A percentile compares a stretch with the other conserved stretches of the same genome.
These are phyloP conservation scores for Glycine latifolia DNA, from an alignment of 306 rosid species.

Conservation along the genomic window DNA sequence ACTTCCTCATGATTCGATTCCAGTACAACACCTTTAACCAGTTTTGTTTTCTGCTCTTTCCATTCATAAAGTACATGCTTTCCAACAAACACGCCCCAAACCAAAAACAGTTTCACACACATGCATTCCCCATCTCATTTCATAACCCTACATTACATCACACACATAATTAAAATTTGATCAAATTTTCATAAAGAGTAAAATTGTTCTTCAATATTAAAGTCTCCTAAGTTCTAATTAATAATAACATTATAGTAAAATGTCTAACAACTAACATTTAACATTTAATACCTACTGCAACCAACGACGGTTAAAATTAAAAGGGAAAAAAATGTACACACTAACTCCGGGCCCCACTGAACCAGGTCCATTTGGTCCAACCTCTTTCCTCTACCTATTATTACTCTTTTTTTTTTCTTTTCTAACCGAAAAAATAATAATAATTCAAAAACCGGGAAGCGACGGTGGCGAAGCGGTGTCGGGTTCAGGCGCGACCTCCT, in stretches of 20 bases:
- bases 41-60: neutral
- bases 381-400: conserved; percentile 33
- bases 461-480: conserved; percentile 50
- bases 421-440: too few relatives aligned
- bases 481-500: conserved; percentile 50
- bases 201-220: neutral
- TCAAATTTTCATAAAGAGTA: neutral
- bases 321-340: conserved; percentile 50
- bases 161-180: neutral
- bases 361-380: conserved; percentile 44
- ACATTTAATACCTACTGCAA: conserved; percentile 48
- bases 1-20: conserved; percentile 31
- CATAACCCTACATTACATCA: too few relatives aligned
- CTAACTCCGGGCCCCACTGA: conserved; percentile 50
- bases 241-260: conserved; percentile 39
- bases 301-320: conserved; percentile 41
- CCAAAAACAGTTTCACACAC: conserved; percentile 41
- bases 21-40: conserved; percentile 41
- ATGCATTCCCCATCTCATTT: neutral
- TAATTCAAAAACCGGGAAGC: conserved; percentile 62
- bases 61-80: conserved; percentile 50
- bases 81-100: conserved; percentile 46
- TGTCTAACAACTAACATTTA: conserved; percentile 22
- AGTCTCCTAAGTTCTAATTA: conserved; percentile 40
- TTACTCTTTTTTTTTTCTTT: neutral